A percentile compares a stretch with the other conserved stretches of the same genome.
These are phyloP conservation scores for Delphinella strobiligena DNA, from an alignment of 2,329 filamentous ascomycete genomes.

Conservation along the genomic window DNA sequence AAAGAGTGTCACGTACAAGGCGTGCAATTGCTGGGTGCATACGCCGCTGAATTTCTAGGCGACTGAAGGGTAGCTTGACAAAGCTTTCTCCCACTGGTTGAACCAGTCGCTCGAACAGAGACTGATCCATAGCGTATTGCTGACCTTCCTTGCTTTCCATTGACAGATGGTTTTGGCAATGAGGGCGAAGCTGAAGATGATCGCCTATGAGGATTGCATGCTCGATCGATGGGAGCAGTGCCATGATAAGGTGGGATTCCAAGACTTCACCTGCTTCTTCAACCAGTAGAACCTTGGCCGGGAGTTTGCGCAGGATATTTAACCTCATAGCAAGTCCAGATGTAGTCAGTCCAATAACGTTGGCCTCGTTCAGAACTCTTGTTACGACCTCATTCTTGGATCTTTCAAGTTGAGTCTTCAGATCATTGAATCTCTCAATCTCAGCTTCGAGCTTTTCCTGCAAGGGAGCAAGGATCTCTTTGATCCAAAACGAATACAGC, in stretches of 20 bases:
- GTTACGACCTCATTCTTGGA: slow-evolving; percentile 27
- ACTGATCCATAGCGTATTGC: slow-evolving; percentile 45
- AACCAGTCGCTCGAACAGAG: slow-evolving; percentile 49
- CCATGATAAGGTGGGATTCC: slow-evolving; percentile 48
- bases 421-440: slow-evolving; percentile 11
- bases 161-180: slow-evolving; percentile 42
- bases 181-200: slow-evolving; percentile 47
- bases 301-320: slow-evolving; percentile 35
- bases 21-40: slow-evolving; percentile 53
- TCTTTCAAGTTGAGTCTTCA: slow-evolving; percentile 13
- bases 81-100: slow-evolving; percentile 8
- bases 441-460: slow-evolving; percentile 12
- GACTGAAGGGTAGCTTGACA: slow-evolving; percentile 23
- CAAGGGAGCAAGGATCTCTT: slow-evolving; percentile 9
- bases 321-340: slow-evolving; percentile 44
- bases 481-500: slow-evolving; percentile 10
- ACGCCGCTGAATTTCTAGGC: slow-evolving; percentile 47
- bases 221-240: slow-evolving; percentile 46
- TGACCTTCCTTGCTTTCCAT: slow-evolving; percentile 36
- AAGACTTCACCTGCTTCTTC: slow-evolving; percentile 59
- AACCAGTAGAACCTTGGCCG: slow-evolving; percentile 47
- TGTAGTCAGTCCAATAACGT: slow-evolving; percentile 49
- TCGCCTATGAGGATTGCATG: slow-evolving; percentile 53
- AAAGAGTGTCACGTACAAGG: slow-evolving; percentile 47
- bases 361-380: slow-evolving; percentile 28